Evolutionary conservation across 352 stramenopile species (phyloP), one percentile per base, ranked within the genome.

Genomic region (Plasmopara viticola): DNA sequence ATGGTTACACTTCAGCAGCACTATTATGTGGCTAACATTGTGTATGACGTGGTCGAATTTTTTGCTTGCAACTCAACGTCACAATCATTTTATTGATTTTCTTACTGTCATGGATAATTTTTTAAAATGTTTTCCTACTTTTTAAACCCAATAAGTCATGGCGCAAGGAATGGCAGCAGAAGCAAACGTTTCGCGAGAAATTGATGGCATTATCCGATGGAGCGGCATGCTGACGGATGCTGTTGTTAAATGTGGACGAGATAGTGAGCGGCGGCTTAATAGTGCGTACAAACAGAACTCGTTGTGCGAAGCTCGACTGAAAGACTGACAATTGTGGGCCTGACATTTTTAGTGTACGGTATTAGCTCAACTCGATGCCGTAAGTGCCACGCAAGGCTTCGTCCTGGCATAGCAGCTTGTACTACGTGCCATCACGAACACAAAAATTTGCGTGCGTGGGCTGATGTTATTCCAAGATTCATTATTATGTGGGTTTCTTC

Each of bases 361-460:
- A 80, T 87, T 51, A 86, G 64, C 57, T 63, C 51, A 18, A 70
- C 63, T 34, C 65, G 70, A 10, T 87, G 77, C 38, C 58, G 56
- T 40, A 61, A 64, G 38, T 87, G 77, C 49, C 68, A 71, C 15
- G 48, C 63, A 12, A 71, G 64, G 45, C 49, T 84, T 14, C 71
- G 60, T 38, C 40, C 44, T 12, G 66, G 60, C 25, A 70, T 39
- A 14, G 53, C 64, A 5, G 52, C 57, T 10, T 87, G 74, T 46
- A 53, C 53, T 12, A 73, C 64, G 51, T 87, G 77, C 59, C 31
- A 67, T 39, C 76, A 81, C 46, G 52, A 39, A 5, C 51, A 69
- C 56, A 51, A 69, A 48, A 63, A 35, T 9, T 38, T 48, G 25
- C 62, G 72, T 79, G 72, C 44, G 69, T 68, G 10, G 15, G 34